A percentile compares a stretch with the other conserved stretches of the same genome.
Conservation (phyloP, 1,284 basidiomycete species). For the Athelia psychrophila region DNA sequence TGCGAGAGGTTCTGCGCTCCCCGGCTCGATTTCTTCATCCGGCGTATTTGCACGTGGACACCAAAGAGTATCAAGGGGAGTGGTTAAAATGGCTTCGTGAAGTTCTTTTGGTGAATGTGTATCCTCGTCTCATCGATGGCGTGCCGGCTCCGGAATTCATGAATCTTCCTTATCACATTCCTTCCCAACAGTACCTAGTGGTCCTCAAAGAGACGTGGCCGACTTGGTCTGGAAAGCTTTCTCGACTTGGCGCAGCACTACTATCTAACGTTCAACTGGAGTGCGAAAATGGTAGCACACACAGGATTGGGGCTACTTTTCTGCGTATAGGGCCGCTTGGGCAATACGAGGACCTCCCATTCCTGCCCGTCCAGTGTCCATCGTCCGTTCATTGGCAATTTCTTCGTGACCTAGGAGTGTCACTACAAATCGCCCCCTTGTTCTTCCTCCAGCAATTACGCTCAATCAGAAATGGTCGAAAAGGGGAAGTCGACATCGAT, state of each 20-base stretch:
- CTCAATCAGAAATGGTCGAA: not conserved
- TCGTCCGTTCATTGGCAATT: not conserved
- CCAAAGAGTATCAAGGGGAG: not conserved
- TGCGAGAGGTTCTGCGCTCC: not conserved
- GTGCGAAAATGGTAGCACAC: not conserved
- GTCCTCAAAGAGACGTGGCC: not conserved
- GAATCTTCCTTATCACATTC: not conserved
- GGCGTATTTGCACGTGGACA: not conserved
- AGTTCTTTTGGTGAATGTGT: not conserved
- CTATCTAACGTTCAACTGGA: not conserved
- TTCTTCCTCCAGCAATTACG: not conserved
- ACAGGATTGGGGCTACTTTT: not conserved
- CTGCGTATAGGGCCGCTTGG: not conserved
- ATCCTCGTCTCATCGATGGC: not conserved
- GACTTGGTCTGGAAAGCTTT: not conserved
- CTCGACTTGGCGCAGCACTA: not conserved
- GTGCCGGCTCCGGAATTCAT: not conserved
- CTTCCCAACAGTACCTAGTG: not conserved
- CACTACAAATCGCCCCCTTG: not conserved
- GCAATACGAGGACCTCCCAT: not conserved
- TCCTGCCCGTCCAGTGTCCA: not conserved
- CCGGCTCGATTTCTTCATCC: conserved; percentile 1
- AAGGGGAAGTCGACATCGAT: not conserved
- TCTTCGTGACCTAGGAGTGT: not conserved
- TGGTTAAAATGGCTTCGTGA: not conserved